phyloP scores from a whole-genome alignment of 169 alveolate genomes.

The Babesia bovis region DNA sequence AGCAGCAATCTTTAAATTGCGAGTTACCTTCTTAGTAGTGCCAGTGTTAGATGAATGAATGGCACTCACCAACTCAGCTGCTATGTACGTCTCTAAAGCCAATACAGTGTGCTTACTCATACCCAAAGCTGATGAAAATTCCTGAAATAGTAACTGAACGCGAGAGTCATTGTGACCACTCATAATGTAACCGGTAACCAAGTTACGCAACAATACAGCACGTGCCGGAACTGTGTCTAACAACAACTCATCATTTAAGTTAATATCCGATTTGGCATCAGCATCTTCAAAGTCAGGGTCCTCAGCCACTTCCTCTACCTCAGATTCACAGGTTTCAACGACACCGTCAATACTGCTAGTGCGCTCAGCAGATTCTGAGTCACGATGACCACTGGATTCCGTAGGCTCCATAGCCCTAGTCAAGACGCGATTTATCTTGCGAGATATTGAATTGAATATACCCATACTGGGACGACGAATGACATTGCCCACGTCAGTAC shows the following conservation, averaged over 20 bases:
- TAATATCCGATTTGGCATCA: conserved; percentile 4
- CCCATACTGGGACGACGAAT: neutral
- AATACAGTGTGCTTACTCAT: conserved; percentile 68
- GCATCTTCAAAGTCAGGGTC: neutral
- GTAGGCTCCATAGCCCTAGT: conserved; percentile 13
- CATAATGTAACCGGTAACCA: conserved; percentile 72
- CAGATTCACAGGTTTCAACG: neutral
- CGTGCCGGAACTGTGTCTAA: conserved; percentile 31
- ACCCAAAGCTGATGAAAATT: conserved; percentile 68
- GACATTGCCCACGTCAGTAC: neutral
- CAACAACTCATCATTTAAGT: conserved; percentile 26
- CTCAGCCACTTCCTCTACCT: neutral
- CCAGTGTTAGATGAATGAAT: conserved; percentile 62
- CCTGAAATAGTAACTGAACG: conserved; percentile 69
- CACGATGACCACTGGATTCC: neutral
- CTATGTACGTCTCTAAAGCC: conserved; percentile 73
- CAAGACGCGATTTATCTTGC: conserved; percentile 22
- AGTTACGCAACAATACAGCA: conserved; percentile 70
- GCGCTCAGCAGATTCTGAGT: neutral
- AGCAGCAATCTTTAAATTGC: conserved; percentile 76
- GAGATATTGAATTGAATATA: conserved; percentile 11
- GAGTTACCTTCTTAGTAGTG: conserved; percentile 63
- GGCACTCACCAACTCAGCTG: conserved; percentile 72
- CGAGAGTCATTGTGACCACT: conserved; percentile 77
- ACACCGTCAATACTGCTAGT: neutral